A percentile compares a stretch with the other conserved stretches of the same genome.
Conservation (phyloP, 768 basidiomycete species). For the Lactarius quietus region DNA sequence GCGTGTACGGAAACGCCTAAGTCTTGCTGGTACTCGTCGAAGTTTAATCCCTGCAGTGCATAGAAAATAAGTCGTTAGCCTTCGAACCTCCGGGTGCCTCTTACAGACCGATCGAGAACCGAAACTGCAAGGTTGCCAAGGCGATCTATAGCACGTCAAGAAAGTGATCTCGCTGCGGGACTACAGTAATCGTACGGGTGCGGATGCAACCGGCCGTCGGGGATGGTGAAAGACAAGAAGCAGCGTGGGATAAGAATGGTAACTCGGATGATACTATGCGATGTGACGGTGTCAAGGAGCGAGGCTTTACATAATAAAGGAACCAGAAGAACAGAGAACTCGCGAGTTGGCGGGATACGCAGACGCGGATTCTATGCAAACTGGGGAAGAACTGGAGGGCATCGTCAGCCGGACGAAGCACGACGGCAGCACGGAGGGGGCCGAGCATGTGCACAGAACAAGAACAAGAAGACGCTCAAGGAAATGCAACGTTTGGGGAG, state of each 20-base stretch:
- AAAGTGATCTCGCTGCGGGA: conserved; percentile 75
- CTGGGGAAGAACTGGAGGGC: conserved; percentile 69
- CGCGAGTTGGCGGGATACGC: conserved; percentile 65
- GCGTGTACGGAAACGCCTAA: too few species aligned
- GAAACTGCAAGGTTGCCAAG: conserved; percentile 67
- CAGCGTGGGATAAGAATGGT: conserved; percentile 68
- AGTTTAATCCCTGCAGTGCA: too few species aligned
- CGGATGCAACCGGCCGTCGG: conserved; percentile 53
- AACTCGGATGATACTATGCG: conserved; percentile 46
- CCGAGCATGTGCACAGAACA: conserved; percentile 74
- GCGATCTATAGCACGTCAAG: conserved; percentile 90
- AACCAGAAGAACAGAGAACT: conserved; percentile 76
- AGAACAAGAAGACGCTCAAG: conserved; percentile 80
- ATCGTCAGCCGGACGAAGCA: conserved; percentile 87
- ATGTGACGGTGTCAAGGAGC: conserved; percentile 66
- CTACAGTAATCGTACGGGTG: conserved; percentile 41
- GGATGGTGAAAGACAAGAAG: conserved; percentile 51
- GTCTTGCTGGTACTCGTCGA: too few species aligned
- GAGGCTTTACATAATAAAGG: conserved; percentile 86
- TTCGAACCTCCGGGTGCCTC: too few species aligned
- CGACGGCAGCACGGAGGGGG: conserved; percentile 89
- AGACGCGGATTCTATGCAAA: conserved; percentile 44
- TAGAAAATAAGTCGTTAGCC: too few species aligned
- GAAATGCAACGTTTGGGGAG: too few species aligned
- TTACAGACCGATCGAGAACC: conserved; percentile 76